Base-by-base conservation (phyloP, 306 rosid genomes). In the Datisca glomerata region DNA sequence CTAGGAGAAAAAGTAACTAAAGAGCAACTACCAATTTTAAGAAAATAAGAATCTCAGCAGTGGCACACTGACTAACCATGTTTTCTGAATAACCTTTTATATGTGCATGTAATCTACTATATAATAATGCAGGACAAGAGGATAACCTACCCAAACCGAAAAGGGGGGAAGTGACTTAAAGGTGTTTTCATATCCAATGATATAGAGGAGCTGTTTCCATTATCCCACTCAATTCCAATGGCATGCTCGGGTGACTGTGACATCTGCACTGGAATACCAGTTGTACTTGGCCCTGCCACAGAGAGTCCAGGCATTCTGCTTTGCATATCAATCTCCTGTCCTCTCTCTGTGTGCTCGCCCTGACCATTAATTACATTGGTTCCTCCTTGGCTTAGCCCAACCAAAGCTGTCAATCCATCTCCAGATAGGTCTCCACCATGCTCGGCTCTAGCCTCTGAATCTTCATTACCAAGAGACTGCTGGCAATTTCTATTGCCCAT, bases 401-500 rank as follows among this genome's bases (percentile, higher is more conserved):
- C 98, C 70, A 89, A 68, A 70, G 95, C 95, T 53, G 95, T 89
- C 70, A 83, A 78, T 32, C 98, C 98, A 78, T 75, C 98, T 37
- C 97, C 89, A 67, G 94, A 53, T 35, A 65, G 59, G 60, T 83
- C 97, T 18, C 76, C 89, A 41, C 54, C 72, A 65, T 68, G 95
- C 33, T 84, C 98, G 61, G 71, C 64, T 61, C 89, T 80, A 42
- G 78, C 31, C 46, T 89, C 98, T 31, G 95, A 75, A 62, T 89
- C 95, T 70, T 89, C 95, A 72, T 84, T 89, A 39, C 84, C 93
- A 39, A 68, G 84, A 51, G 84, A 68, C 36, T 80, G 98, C 46
- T 63, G 91, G 45, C 78, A 66, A 46, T 80, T 89, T 70, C 95
- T 80, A 73, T 72, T 83, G 66, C 95, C 91, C 69, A 74, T 60